phyloP scores from a whole-genome alignment of 1,284 basidiomycete genomes.

The Pterula multifida region DNA sequence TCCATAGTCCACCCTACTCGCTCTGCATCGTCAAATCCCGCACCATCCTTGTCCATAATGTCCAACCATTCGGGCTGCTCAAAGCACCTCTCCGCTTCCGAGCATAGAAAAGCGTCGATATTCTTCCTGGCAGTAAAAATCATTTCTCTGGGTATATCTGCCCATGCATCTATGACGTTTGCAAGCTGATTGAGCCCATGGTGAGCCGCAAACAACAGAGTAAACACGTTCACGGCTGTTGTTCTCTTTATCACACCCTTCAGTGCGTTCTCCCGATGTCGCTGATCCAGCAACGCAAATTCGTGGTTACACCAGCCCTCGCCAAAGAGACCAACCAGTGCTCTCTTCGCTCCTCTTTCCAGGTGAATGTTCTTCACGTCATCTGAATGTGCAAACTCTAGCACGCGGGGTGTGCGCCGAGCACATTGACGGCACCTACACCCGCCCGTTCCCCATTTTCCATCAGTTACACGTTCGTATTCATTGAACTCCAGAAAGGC shows the following conservation, averaged over 20 bases:
- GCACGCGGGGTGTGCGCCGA: conserved; percentile 63
- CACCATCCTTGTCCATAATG: conserved; percentile 58
- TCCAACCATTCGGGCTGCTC: conserved; percentile 51
- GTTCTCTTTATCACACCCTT: conserved; percentile 60
- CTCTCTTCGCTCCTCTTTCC: conserved; percentile 58
- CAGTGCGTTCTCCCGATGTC: conserved; percentile 55
- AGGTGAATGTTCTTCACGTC: conserved; percentile 69
- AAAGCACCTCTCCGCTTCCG: conserved; percentile 51
- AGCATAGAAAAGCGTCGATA: conserved; percentile 51
- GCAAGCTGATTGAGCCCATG: conserved; percentile 45
- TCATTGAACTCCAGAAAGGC: conserved; percentile 69
- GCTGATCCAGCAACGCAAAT: conserved; percentile 58
- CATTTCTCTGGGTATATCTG: conserved; percentile 53
- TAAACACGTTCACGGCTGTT: conserved; percentile 49
- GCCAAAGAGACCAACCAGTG: conserved; percentile 71
- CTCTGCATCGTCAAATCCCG: conserved; percentile 64
- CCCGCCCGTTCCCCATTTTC: conserved; percentile 66
- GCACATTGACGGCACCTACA: conserved; percentile 77
- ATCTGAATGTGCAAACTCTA: conserved; percentile 63
- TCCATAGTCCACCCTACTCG: conserved; percentile 61
- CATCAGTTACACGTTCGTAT: conserved; percentile 57
- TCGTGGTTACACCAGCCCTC: conserved; percentile 78
- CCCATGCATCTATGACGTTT: conserved; percentile 52
- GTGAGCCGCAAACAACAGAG: conserved; percentile 56
- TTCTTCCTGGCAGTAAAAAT: conserved; percentile 42